phyloP scores from a whole-genome alignment of 2,329 filamentous ascomycete genomes.

The Cladosporium halotolerans region DNA sequence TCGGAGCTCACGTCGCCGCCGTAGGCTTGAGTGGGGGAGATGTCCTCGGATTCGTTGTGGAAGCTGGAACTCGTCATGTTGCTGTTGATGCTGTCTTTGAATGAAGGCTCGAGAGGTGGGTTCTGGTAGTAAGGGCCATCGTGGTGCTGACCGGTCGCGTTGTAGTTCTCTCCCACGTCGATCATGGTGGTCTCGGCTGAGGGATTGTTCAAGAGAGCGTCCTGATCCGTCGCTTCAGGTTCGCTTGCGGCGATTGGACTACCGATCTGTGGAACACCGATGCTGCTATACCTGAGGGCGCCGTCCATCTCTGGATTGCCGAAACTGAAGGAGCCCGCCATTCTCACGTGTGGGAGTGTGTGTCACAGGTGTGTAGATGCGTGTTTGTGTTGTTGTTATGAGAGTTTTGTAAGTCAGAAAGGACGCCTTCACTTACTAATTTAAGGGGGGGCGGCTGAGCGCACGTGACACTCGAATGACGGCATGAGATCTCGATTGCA shows the following conservation, averaged over 20 bases:
- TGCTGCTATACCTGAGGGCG: too few species aligned
- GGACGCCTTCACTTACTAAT: too few species aligned
- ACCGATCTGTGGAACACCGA: too few species aligned
- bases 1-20: neutral
- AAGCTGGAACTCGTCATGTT: neutral
- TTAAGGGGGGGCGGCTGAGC: too few species aligned
- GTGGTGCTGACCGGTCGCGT: neutral
- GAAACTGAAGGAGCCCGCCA: too few species aligned
- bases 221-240: neutral
- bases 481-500: too few species aligned
- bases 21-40: neutral
- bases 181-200: neutral
- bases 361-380: too few species aligned
- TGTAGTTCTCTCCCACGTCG: neutral
- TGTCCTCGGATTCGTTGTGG: neutral
- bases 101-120: neutral
- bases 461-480: too few species aligned
- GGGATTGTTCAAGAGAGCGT: neutral
- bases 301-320: too few species aligned
- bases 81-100: neutral
- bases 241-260: neutral
- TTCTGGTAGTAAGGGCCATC: constrained; percentile 1
- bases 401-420: too few species aligned
- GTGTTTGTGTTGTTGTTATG: too few species aligned
- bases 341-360: too few species aligned